These are phyloP conservation scores for Colletotrichum camelliae DNA, from an alignment of 2,329 filamentous ascomycete species.

Conservation along the genomic window DNA sequence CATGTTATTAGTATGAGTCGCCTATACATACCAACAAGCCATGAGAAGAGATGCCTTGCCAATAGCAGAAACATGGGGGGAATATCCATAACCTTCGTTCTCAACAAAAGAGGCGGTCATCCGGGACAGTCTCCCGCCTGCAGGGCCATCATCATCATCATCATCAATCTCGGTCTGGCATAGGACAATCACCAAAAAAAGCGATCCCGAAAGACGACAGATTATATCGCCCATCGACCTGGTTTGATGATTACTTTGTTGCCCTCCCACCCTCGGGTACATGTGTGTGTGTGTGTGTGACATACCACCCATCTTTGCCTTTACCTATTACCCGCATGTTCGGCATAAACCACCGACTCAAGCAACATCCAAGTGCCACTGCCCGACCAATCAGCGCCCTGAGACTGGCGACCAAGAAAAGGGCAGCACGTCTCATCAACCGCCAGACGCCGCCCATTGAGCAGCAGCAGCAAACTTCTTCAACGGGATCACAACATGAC, in stretches of 20 bases:
- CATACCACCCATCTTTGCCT: not conserved
- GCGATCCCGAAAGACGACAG: not conserved
- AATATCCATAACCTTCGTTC: not conserved
- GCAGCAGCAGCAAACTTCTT: constrained; percentile 1
- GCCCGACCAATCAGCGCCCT: constrained; percentile 20
- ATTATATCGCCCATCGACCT: not conserved
- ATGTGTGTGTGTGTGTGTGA: not conserved
- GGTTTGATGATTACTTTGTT: too few relatives aligned
- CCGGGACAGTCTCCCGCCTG: not conserved
- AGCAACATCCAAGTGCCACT: not conserved
- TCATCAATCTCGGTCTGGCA: not conserved
- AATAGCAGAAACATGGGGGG: constrained; percentile 2
- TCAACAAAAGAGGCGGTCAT: not conserved
- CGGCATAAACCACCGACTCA: constrained; percentile 16
- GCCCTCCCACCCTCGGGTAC: too few relatives aligned
- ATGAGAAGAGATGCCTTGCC: not conserved
- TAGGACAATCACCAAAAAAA: not conserved
- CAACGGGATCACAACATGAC: constrained; percentile 9
- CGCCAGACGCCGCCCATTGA: constrained; percentile 17
- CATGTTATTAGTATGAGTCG: not conserved
- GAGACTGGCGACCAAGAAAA: constrained; percentile 22
- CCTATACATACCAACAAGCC: not conserved
- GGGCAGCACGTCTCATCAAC: constrained; percentile 22
- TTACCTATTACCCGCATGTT: not conserved
- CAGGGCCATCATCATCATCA: not conserved